These are phyloP conservation scores for Aquilaria yunnanensis DNA, from an alignment of 345 rosid genomes.

Conservation along the genomic window DNA sequence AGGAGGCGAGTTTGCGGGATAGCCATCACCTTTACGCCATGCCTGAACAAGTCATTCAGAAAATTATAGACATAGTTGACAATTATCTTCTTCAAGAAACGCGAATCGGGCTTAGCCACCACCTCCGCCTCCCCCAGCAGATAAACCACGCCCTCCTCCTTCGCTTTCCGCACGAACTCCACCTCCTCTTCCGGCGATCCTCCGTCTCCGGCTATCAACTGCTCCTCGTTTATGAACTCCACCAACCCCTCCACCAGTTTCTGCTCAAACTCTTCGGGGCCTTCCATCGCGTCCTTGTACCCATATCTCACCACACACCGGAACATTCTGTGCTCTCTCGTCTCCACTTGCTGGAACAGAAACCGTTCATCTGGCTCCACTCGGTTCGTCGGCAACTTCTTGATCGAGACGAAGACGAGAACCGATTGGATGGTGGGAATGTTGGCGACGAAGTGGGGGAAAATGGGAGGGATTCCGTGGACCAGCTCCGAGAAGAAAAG, in stretches of 20 bases:
- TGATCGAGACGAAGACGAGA: constrained; percentile 55
- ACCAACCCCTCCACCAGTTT: constrained; percentile 34
- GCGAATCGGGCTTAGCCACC: constrained; percentile 35
- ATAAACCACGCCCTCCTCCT: constrained; percentile 55
- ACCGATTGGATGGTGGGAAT: constrained; percentile 52
- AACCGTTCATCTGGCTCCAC: constrained; percentile 49
- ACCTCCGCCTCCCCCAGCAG: constrained; percentile 61
- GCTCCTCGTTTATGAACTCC: constrained; percentile 22
- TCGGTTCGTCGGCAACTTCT: constrained; percentile 43
- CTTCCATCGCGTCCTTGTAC: constrained; percentile 39
- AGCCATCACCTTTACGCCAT: constrained; percentile 39
- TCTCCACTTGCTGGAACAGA: constrained; percentile 58
- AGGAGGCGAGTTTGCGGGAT: constrained; percentile 53
- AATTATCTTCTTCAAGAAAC: constrained; percentile 48
- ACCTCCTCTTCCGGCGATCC: constrained; percentile 31
- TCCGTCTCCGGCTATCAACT: background rate
- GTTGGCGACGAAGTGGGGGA: constrained; percentile 47
- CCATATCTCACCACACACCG: constrained; percentile 69
- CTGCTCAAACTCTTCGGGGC: constrained; percentile 37
- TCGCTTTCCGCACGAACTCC: constrained; percentile 42
- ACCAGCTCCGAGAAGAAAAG: constrained; percentile 64
- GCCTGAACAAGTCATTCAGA: constrained; percentile 52
- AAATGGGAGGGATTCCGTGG: constrained; percentile 67
- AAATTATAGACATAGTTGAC: constrained; percentile 48
- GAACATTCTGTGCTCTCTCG: constrained; percentile 44